A percentile compares a stretch with the other conserved stretches of the same genome.
Conservation (phyloP, 441 rosid species). For the Cnidoscolus chayamansa region DNA sequence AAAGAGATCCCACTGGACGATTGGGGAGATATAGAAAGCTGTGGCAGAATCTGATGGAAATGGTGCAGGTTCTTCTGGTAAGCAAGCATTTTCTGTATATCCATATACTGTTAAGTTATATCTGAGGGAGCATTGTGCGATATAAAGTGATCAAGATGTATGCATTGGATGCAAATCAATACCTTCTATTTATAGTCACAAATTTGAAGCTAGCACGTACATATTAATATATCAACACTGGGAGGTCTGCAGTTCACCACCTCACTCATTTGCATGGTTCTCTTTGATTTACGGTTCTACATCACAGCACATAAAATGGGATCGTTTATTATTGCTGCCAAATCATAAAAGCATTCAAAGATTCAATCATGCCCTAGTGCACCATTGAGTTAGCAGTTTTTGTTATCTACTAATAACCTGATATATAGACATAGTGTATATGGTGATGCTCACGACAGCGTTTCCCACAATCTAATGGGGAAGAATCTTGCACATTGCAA, state of each 20-base stretch:
- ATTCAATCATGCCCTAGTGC: not conserved
- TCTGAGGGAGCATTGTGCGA: too few relatives aligned
- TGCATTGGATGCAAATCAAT: too few relatives aligned
- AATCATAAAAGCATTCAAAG: constrained; percentile 6
- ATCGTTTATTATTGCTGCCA: not conserved
- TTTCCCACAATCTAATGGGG: constrained; percentile 21
- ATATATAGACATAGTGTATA: not conserved
- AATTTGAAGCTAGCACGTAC: too few relatives aligned
- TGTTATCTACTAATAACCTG: not conserved
- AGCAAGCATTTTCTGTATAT: too few relatives aligned
- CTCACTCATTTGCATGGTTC: not conserved
- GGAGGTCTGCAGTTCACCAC: not conserved
- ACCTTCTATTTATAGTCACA: too few relatives aligned
- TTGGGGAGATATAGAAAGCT: not conserved
- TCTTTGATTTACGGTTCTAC: not conserved
- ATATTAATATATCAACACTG: too few relatives aligned
- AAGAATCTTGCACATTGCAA: not conserved
- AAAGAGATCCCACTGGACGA: not conserved
- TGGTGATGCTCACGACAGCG: constrained; percentile 24
- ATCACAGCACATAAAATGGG: not conserved
- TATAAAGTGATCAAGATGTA: too few relatives aligned
- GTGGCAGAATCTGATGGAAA: too few relatives aligned
- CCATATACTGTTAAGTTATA: too few relatives aligned
- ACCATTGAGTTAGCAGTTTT: not conserved
- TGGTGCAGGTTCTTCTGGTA: not conserved